phyloP scores from a whole-genome alignment of 164 flowering plant genomes.

The Chimonanthus praecox region DNA sequence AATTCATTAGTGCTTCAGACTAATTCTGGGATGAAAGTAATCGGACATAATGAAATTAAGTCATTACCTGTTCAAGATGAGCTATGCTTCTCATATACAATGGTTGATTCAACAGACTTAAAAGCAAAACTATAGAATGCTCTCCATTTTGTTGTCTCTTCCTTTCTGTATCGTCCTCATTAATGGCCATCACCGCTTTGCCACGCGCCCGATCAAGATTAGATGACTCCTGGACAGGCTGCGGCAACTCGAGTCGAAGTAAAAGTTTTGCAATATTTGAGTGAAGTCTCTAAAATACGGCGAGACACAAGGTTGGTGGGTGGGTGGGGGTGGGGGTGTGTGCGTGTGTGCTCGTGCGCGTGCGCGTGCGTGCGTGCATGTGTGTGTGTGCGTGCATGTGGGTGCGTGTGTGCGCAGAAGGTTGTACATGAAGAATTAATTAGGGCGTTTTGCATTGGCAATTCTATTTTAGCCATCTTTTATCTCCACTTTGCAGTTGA shows the following conservation, averaged over 20 bases:
- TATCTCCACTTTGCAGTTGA: too few species aligned
- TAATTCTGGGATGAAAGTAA: neutral
- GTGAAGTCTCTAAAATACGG: constrained; percentile 86
- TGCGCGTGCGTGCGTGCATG: too few species aligned
- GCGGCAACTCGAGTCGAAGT: constrained; percentile 53
- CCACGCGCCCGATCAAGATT: constrained; percentile 44
- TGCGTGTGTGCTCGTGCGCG: too few species aligned
- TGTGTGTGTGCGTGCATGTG: too few species aligned
- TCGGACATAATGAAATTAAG: neutral
- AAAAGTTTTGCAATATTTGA: constrained; percentile 72
- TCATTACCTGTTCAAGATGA: constrained; percentile 91
- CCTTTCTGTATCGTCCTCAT: constrained; percentile 26
- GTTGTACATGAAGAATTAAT: too few species aligned
- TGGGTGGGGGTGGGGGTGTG: too few species aligned
- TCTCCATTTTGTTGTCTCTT: constrained; percentile 34
- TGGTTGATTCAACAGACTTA: constrained; percentile 80
- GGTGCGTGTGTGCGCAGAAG: too few species aligned
- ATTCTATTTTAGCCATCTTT: too few species aligned
- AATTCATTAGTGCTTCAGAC: constrained; percentile 3
- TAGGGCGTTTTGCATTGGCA: too few species aligned
- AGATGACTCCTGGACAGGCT: constrained; percentile 19
- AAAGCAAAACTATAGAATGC: constrained; percentile 50
- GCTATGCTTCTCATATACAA: constrained; percentile 89
- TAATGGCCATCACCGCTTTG: constrained; percentile 60
- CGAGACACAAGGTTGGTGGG: constrained; percentile 91